Conservation (phyloP, 495 filamentous ascomycete species). For the Penicillium flavigenum region DNA sequence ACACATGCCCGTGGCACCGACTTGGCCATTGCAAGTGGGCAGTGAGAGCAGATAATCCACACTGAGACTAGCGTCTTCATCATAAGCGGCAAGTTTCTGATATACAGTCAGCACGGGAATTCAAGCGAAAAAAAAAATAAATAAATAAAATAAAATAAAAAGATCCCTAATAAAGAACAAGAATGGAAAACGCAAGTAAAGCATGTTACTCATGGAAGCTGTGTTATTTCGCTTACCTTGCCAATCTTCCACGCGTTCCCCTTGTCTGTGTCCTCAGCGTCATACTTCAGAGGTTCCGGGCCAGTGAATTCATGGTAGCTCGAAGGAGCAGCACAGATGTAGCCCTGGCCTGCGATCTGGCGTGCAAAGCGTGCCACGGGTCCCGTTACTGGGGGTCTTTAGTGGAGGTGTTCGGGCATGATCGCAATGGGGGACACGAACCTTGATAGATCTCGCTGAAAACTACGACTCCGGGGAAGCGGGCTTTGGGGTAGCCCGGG, state of each 20-base stretch:
- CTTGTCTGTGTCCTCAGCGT: conserved; percentile 80
- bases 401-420: neutral
- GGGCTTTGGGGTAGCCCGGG: conserved; percentile 79
- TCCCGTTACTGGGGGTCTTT: conserved; percentile 67
- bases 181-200: neutral
- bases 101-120: conserved; percentile 12
- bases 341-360: conserved; percentile 90
- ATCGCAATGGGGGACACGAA: conserved; percentile 31
- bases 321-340: conserved; percentile 87
- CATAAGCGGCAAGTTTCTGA: conserved; percentile 81
- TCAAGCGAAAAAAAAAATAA: neutral
- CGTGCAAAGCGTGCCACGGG: conserved; percentile 88
- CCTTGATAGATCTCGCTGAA: conserved; percentile 98
- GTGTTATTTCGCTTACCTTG: conserved; percentile 55
- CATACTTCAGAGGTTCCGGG: conserved; percentile 80
- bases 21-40: conserved; percentile 76
- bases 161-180: neutral
- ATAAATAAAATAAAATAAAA: neutral
- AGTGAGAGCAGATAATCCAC: conserved; percentile 74
- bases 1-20: conserved; percentile 94
- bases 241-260: conserved; percentile 84
- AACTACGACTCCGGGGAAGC: conserved; percentile 86
- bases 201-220: neutral
- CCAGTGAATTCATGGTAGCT: conserved; percentile 93
- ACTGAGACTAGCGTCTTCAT: conserved; percentile 75